Conservation (phyloP, 73 alveolate species). For the Paramecium octaurelia region DNA sequence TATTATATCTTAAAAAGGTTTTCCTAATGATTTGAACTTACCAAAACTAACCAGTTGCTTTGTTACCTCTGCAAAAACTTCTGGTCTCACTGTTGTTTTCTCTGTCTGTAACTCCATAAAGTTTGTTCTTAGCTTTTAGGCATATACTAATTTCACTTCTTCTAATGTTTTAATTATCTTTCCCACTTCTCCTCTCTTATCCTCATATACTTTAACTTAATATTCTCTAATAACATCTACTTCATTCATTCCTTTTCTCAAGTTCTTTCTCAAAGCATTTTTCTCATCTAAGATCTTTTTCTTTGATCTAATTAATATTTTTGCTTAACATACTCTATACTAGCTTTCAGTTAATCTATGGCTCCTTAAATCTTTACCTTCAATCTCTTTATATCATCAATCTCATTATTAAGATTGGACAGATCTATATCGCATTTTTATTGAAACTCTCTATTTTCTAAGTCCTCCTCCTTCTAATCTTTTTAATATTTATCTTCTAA, state of each 20-base stretch:
- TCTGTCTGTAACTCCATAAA: slow-evolving; percentile 13
- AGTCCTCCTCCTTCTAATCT: slow-evolving; percentile 34
- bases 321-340: neutral
- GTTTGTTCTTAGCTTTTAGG: slow-evolving; percentile 18
- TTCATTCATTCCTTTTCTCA: slow-evolving; percentile 34
- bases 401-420: neutral
- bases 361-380: neutral
- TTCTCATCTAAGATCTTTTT: neutral
- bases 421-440: neutral
- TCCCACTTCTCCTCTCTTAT: slow-evolving; percentile 13
- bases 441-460: slow-evolving; percentile 21
- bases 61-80: neutral
- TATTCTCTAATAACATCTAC: slow-evolving; percentile 34
- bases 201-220: neutral
- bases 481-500: slow-evolving; percentile 22
- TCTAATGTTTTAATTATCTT: neutral
- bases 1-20: slow-evolving; percentile 8
- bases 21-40: neutral
- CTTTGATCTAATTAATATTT: neutral
- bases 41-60: neutral
- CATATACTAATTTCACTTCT: slow-evolving; percentile 1
- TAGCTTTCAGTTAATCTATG: neutral
- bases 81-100: neutral
- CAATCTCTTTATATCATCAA: neutral
- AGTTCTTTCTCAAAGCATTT: neutral